These are phyloP conservation scores for Zygoascus biomembranicola DNA, from an alignment of 805 yeast genomes.

Conservation along the genomic window DNA sequence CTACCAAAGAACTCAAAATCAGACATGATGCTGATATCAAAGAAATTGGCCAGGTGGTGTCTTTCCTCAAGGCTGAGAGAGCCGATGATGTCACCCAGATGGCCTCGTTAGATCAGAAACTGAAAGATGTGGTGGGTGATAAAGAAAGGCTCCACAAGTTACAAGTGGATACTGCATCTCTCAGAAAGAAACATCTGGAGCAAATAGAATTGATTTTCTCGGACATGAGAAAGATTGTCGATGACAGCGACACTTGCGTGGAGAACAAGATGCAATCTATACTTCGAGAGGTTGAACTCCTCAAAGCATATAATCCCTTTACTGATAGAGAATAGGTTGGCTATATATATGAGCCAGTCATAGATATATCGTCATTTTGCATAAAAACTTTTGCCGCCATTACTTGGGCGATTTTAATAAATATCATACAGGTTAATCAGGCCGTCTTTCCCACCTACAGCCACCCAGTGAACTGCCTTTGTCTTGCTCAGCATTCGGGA, in stretches of 20 bases:
- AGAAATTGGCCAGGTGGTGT: constrained; percentile 20
- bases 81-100: constrained; percentile 8
- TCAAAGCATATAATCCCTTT: background rate
- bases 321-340: too few relatives aligned
- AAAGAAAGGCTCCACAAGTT: constrained; percentile 8
- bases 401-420: constrained; percentile 3
- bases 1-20: constrained; percentile 42
- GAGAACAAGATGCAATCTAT: constrained; percentile 9
- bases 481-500: constrained; percentile 4
- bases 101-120: constrained; percentile 14
- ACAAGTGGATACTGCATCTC: constrained; percentile 5
- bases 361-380: background rate
- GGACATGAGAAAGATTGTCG: constrained; percentile 11
- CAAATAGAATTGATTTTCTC: constrained; percentile 11
- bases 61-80: constrained; percentile 9
- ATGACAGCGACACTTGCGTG: constrained; percentile 12
- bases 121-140: constrained; percentile 10
- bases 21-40: constrained; percentile 51
- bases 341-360: background rate
- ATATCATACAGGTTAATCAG: constrained; percentile 36
- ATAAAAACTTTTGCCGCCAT: background rate
- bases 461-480: constrained; percentile 27
- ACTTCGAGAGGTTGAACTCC: constrained; percentile 9
- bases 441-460: constrained; percentile 51
- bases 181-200: constrained; percentile 13